Base-by-base conservation (phyloP, 305 asterid species). In the Rubia balearica region DNA sequence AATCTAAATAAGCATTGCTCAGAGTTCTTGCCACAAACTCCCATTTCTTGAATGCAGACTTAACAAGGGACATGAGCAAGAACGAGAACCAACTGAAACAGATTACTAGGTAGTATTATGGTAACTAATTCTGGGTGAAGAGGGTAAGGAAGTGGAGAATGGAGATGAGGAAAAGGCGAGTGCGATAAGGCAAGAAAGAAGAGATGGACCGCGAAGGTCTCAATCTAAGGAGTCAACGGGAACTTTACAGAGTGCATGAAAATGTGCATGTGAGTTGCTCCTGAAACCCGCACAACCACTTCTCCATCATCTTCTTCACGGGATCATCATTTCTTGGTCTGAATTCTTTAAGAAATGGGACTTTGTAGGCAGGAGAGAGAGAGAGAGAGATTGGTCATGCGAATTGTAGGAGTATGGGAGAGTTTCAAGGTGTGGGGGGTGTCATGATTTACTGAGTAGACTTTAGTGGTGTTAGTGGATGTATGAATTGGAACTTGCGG, bases 141-240 rank as follows among this genome's bases (percentile, higher is more conserved):
- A 27, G 30, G n/a, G n/a, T n/a, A n/a, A n/a, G n/a, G n/a, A n/a
- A n/a, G n/a, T n/a, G n/a, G n/a, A n/a, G n/a, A n/a, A 17, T 17
- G 65, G 65, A 51, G 70, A 72, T 72, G 55, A 73, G 60, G 67
- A 42, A 22, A 59, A 53, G 43, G 82, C 69, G 88, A 87, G 70
- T 70, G 85, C 82, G 91, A 87, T 64, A 77, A 84, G 90, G 88
- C 85, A 83, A 83, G 86, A 77, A 87, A 83, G 77, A 78, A 71
- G 87, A 85, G 80, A 79, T 40, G 84, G 85, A 73, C 87, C 83
- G 82, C 83, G 83, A 80, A 83, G 70, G 89, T 82, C 90, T 73
- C 82, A 81, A 88, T 86, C 88, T 38, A 77, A 72, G 68, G 83
- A 84, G 97, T 91, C 97, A 91, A 89, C 96, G 76, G 76, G 71